Evolutionary conservation across 352 stramenopile genomes (phyloP), one percentile per base, ranked within the genome.

Genomic region (Globisporangium canariense): DNA sequence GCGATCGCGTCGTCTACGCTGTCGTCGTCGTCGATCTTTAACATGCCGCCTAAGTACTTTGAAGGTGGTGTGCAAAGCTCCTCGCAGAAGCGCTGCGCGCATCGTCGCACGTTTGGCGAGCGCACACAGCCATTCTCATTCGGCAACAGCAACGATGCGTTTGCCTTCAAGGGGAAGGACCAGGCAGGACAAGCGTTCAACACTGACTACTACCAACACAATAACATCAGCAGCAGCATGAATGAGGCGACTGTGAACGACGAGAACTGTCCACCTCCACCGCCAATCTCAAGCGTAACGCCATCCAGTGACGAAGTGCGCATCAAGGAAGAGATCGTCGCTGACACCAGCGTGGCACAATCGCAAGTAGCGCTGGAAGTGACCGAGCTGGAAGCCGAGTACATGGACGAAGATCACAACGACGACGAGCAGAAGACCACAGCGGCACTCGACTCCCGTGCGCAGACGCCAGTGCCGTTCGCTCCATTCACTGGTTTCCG

Each of bases 71-170:
- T 75, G n/a, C 62, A 76, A 22, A 71, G 66, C 8, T 71, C 73
- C 0, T 78, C 72, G 8, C 70, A 76, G 41, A 82, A 85, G 46
- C 79, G 76, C 7, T 76, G 71, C 22, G 77, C 77, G 3, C 58
- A 90, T 55, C 74, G 67, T 11, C 81, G 84, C 9, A 90, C 78
- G 40, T 90, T 92, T 43, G 82, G 81, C 18, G 77, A 86, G 34
- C 79, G 71, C 14, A 61, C 75, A 5, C 69, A 77, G 41, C 65
- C 68, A 41, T 94, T 94, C 59, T 69, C 66, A 11, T 89, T 91
- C 43, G 66, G 58, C 53, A 53, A 3, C 46, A 38, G 5, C 55
- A 63, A 32, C 28, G 32, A 36, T 36, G 58, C 57, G 55, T 20
- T 9, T 22, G 57, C 52, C 52, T 63, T 60, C 38, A 64, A 28